Base-by-base conservation (phyloP, 1,139 yeast genomes). In the Nadsonia starkeyi-henricii region DNA sequence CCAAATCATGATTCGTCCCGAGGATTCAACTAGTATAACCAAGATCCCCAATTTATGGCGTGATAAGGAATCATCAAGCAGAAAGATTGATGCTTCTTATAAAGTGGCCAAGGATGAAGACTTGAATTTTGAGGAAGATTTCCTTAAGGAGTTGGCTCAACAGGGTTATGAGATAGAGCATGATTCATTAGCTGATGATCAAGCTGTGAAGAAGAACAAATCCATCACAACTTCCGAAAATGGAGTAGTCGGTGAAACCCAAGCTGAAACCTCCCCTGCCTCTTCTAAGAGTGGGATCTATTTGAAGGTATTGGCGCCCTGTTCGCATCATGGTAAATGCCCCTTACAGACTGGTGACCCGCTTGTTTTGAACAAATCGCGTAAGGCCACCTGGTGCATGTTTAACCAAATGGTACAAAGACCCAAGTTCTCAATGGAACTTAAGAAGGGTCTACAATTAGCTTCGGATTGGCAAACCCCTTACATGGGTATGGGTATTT, bases 1-100 rank as follows among this genome's bases (percentile, higher is more conserved):
- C 58, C 96, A 91, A 63, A 64, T 85, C 9, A 78, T 88, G 78
- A 69, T 91, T 20, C 75, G 96, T 54, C 96, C 96, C 0, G 95
- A 85, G 58, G 74, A 78, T 4, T 72, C 67, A 7, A 62, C 66
- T 2, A 85, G 79, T 54, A 60, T 64, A 20, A 81, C 82, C 1
- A 82, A 83, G 59, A 71, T 78, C 20, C 93, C 95, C 30, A 71
- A 91, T 54, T 82, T 85, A 1, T 85, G 81, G 66, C 67, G 75
- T 52, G 73, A 73, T 50, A 84, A 79, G 9, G 73, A 77, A 21
- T 1, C 59, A 64, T 2, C 56, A 62, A 66, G 44, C 69, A 63
- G 46, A 72, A 69, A 54, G 71, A 64, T 54, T 12, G 30, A 18
- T 26, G 33, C 20, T 9, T 43, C 26, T n/a, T 18, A 28, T 18